Conservation (phyloP, 345 rosid species). For the Lepidium africanum region DNA sequence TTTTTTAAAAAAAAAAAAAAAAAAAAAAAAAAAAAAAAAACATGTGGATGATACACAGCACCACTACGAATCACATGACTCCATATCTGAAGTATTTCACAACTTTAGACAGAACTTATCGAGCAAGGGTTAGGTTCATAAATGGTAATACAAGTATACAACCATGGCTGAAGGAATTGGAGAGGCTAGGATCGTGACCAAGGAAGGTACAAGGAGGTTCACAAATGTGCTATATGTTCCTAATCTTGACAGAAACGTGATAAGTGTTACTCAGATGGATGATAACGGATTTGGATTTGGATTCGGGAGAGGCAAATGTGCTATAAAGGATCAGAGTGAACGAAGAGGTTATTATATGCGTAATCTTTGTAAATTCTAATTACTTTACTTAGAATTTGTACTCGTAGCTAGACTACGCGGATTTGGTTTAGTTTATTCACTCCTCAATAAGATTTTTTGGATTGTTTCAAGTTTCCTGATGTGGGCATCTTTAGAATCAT, state of each 20-base stretch:
- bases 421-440: too few relatives aligned
- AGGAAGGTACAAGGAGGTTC: background rate
- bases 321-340: background rate
- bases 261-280: background rate
- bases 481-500: too few relatives aligned
- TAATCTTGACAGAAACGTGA: background rate
- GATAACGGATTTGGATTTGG: background rate
- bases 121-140: background rate
- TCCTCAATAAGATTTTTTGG: too few relatives aligned
- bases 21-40: too few relatives aligned
- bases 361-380: background rate
- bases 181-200: background rate
- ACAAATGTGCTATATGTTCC: background rate
- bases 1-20: too few relatives aligned
- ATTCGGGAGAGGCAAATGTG: background rate
- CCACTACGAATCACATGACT: background rate
- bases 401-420: too few relatives aligned
- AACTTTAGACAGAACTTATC: background rate
- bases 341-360: background rate
- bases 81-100: background rate
- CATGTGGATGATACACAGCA: background rate
- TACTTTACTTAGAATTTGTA: background rate
- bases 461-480: too few relatives aligned
- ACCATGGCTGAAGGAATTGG: background rate
- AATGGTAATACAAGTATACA: background rate